A percentile compares a stretch with the other conserved stretches of the same genome.
Evolutionary conservation across 768 basidiomycete species (phyloP).

Genomic region (Panaeolus cyanescens): DNA sequence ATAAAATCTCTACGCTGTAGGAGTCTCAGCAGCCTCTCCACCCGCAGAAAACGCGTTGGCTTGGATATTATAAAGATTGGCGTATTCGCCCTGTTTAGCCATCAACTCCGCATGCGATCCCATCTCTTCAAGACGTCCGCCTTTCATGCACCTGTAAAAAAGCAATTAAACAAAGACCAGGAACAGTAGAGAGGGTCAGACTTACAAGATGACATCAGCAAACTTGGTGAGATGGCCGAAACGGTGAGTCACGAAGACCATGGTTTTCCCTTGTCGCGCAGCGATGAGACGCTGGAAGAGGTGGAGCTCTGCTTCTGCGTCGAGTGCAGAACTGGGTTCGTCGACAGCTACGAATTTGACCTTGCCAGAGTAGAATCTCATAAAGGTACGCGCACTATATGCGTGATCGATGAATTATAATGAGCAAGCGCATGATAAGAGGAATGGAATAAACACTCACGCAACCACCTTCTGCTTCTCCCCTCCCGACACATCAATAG

Average conservation of each 20-base stretch:
- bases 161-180: neutral
- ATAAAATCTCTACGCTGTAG: no score
- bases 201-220: conserved; percentile 54
- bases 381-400: conserved; percentile 45
- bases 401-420: conserved; percentile 5
- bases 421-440: neutral
- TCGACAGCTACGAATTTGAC: conserved; percentile 55
- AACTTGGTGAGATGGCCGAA: conserved; percentile 49
- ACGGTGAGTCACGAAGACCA: conserved; percentile 59
- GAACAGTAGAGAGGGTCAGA: conserved; percentile 16
- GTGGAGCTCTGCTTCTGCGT: conserved; percentile 53
- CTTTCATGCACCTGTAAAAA: conserved; percentile 43
- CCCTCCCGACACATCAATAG: conserved; percentile 39
- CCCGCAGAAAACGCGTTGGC: conserved; percentile 24
- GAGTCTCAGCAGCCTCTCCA: neutral
- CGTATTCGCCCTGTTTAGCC: conserved; percentile 36
- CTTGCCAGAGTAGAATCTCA: conserved; percentile 39
- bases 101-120: conserved; percentile 45
- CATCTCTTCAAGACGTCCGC: conserved; percentile 39
- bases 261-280: conserved; percentile 47
- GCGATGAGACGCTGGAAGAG: conserved; percentile 42
- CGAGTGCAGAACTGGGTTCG: conserved; percentile 60
- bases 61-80: conserved; percentile 42
- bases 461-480: conserved; percentile 52
- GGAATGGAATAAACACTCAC: conserved; percentile 30